Evolutionary conservation across 257 asterid species (phyloP).

Genomic region (Salvia hispanica): DNA sequence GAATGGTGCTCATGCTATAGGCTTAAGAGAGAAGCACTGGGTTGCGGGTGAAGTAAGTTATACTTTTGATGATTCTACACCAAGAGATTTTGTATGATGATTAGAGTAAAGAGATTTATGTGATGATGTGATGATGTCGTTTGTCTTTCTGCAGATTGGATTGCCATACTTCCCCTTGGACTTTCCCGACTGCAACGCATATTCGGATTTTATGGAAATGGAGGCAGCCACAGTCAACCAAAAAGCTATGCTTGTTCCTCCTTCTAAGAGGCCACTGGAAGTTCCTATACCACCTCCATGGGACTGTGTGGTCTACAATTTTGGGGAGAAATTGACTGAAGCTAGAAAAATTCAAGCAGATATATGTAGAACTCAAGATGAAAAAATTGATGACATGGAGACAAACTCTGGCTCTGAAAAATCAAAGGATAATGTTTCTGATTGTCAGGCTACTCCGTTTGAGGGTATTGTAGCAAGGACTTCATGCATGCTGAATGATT

Average conservation of each 20-base stretch:
- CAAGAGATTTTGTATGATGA: no score
- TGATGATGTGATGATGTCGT: not conserved
- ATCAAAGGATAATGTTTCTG: conserved; percentile 22
- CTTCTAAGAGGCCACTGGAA: conserved; percentile 47
- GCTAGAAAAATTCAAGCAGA: conserved; percentile 32
- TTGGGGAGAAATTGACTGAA: conserved; percentile 27
- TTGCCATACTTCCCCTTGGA: conserved; percentile 75
- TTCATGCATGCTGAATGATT: conserved; percentile 47
- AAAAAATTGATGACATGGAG: conserved; percentile 21
- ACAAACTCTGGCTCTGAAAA: conserved; percentile 26
- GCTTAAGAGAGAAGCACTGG: conserved; percentile 84
- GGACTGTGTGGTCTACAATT: conserved; percentile 50
- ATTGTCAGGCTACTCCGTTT: conserved; percentile 37
- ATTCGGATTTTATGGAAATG: conserved; percentile 50
- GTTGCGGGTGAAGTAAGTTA: conserved; percentile 69
- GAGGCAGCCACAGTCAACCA: conserved; percentile 48
- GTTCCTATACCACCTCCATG: conserved; percentile 74
- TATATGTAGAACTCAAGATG: conserved; percentile 25
- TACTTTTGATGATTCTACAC: not conserved
- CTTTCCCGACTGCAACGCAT: conserved; percentile 81
- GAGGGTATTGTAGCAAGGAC: conserved; percentile 72
- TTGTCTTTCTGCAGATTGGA: conserved; percentile 60
- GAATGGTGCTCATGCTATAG: conserved; percentile 81
- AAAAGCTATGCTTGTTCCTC: conserved; percentile 50
- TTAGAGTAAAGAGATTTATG: conserved; percentile 8